Percentiles rank a stretch among this genome's conserved stretches.
phyloP scores from a whole-genome alignment of 495 filamentous ascomycete species.

The Talaromyces borbonicus region DNA sequence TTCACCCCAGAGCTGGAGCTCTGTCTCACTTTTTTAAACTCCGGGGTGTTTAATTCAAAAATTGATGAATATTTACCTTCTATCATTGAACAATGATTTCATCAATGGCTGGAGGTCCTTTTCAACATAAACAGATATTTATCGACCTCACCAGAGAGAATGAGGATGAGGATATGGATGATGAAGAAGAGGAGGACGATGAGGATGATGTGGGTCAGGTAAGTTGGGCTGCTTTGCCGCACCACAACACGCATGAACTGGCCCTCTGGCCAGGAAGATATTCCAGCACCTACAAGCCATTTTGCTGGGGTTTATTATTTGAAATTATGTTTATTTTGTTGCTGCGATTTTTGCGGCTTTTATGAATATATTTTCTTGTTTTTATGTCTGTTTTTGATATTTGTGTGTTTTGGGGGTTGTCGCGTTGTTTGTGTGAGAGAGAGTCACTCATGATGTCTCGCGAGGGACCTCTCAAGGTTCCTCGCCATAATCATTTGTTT shows the following conservation, averaged over 20 bases:
- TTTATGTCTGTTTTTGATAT: conserved; percentile 3
- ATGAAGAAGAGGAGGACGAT: background rate
- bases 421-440: too few species aligned
- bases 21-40: too few species aligned
- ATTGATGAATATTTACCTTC: too few species aligned
- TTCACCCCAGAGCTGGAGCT: too few species aligned
- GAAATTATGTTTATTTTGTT: background rate
- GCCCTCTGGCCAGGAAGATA: background rate
- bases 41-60: too few species aligned
- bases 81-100: too few species aligned
- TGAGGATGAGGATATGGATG: background rate
- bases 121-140: too few species aligned
- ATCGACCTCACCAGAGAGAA: background rate
- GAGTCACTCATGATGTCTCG: too few species aligned
- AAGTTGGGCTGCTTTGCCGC: background rate
- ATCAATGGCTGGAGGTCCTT: too few species aligned
- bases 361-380: conserved; percentile 1
- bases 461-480: too few species aligned
- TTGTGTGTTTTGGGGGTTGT: too few species aligned
- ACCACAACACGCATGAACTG: background rate
- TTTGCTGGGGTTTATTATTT: background rate
- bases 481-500: too few species aligned
- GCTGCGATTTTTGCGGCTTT: background rate
- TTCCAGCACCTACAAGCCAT: background rate
- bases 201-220: background rate